These are phyloP conservation scores for Pythium aristosporum DNA, from an alignment of 352 stramenopile genomes.

Conservation along the genomic window DNA sequence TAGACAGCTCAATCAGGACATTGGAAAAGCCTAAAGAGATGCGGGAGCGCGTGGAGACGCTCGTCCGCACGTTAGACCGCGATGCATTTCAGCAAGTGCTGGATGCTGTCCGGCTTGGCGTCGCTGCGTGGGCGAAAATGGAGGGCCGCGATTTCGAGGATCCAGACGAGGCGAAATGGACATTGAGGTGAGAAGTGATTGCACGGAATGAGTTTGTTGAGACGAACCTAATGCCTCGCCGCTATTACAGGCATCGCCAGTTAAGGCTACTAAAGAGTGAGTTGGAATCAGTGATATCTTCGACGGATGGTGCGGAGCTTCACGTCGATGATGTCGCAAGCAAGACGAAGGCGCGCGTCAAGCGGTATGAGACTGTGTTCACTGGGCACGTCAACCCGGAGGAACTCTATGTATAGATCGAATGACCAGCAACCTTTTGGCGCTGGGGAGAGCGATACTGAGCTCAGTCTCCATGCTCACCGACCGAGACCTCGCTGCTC, in stretches of 20 bases:
- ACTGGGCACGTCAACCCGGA: slow-evolving; percentile 5
- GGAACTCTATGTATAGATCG: slow-evolving; percentile 2
- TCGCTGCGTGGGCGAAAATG: background rate
- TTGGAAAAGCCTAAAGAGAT: background rate
- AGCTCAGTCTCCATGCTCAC: background rate
- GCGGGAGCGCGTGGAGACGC: background rate
- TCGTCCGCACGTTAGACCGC: slow-evolving; percentile 12
- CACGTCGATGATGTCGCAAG: slow-evolving; percentile 4
- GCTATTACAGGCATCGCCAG: background rate
- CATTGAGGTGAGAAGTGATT: background rate
- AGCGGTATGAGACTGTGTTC: slow-evolving; percentile 14
- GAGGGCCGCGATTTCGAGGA: background rate
- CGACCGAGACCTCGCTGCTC: background rate
- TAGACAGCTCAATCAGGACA: background rate
- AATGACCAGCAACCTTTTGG: background rate
- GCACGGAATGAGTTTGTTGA: background rate
- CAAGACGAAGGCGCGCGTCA: slow-evolving; percentile 25
- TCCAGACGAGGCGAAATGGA: background rate
- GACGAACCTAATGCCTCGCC: background rate
- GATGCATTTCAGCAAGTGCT: slow-evolving; percentile 26
- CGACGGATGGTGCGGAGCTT: background rate
- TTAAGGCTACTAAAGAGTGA: slow-evolving; percentile 3
- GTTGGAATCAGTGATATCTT: slow-evolving; percentile 1
- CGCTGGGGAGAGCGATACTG: background rate
- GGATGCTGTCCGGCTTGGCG: slow-evolving; percentile 6